Evolutionary conservation across 768 basidiomycete genomes (phyloP), one percentile per base, ranked within the genome.

Genomic region (Mycena crocata): DNA sequence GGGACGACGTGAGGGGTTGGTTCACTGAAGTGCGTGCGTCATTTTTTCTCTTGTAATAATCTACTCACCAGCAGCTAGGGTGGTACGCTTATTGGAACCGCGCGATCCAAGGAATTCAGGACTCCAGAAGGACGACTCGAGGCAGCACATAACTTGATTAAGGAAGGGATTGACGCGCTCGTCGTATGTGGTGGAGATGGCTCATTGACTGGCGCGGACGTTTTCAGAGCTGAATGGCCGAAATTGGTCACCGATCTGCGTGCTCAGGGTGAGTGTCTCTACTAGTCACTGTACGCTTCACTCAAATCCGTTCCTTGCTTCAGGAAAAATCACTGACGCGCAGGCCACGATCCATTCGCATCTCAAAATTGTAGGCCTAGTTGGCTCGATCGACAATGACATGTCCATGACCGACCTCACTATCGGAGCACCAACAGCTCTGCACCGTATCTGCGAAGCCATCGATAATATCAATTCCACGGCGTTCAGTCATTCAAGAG

Each of bases 391-490:
- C 75, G 98, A 99, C 81, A 99, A 99, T 74, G 98, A 99, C 77
- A 98, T 99, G 96, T 93, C 93, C 19, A 86, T 97, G 87, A 99
- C 98, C 23, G 96, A 99, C 79, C 79, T 98, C 74, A 99, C 98
- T 9, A 99, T 99, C 74, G 98, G 97, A 51, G 97, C 96, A 1
- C 90, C 94, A 1, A 99, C 97, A 2, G 97, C 97, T 23, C 82
- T 99, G 39, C 96, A 97, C 71, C 89, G 98, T 44, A 99, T 99
- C 60, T 99, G 98, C 79, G 98, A 99, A 78, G 90, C 96, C 30
- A 93, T 99, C 78, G 98, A 99, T 76, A 97, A 95, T 70, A 99
- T 99, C 79, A 97, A 96, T 72, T 96, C 96, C 6, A 99, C 98
- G 10, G 98, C 98, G 9, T 87, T 87, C 68, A 97, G 95, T 60